A percentile compares a stretch with the other conserved stretches of the same genome.
These are phyloP conservation scores for Wilhelminamyces savonicus DNA, from an alignment of 805 yeast genomes.

Conservation along the genomic window DNA sequence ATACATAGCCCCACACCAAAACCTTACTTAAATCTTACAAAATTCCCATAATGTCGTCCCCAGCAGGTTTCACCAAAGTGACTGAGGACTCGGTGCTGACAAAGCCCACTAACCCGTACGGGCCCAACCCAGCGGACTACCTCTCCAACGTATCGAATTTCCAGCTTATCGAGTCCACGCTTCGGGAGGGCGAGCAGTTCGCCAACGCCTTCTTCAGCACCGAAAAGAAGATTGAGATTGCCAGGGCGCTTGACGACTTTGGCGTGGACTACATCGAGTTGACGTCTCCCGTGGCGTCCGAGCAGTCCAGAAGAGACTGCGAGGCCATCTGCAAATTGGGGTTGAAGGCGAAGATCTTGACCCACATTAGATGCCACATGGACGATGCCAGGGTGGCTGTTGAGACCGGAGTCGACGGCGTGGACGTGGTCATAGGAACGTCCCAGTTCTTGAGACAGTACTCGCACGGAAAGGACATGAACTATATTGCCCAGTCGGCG, in stretches of 20 bases:
- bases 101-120: slow-evolving; percentile 68
- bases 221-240: slow-evolving; percentile 93
- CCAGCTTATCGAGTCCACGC: slow-evolving; percentile 90
- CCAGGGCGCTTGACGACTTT: slow-evolving; percentile 93
- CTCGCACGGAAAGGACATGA: slow-evolving; percentile 98
- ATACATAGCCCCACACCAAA: not conserved
- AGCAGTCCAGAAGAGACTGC: slow-evolving; percentile 87
- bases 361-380: slow-evolving; percentile 98
- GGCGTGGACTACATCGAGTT: slow-evolving; percentile 98
- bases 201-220: slow-evolving; percentile 95
- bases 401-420: slow-evolving; percentile 98
- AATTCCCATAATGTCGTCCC: slow-evolving; percentile 16
- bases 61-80: slow-evolving; percentile 30
- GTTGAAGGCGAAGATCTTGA: slow-evolving; percentile 87
- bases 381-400: slow-evolving; percentile 97
- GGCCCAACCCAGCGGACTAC: slow-evolving; percentile 91
- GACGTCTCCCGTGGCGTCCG: slow-evolving; percentile 97
- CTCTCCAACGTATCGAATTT: slow-evolving; percentile 83
- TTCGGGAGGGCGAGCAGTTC: slow-evolving; percentile 98
- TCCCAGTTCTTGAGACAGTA: slow-evolving; percentile 91
- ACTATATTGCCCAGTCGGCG: slow-evolving; percentile 92
- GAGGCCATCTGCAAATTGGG: slow-evolving; percentile 98
- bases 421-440: slow-evolving; percentile 96
- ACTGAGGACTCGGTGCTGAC: slow-evolving; percentile 22
- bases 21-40: no score